Evolutionary conservation across 441 rosid genomes (phyloP).

Genomic region (Manihot esculenta): DNA sequence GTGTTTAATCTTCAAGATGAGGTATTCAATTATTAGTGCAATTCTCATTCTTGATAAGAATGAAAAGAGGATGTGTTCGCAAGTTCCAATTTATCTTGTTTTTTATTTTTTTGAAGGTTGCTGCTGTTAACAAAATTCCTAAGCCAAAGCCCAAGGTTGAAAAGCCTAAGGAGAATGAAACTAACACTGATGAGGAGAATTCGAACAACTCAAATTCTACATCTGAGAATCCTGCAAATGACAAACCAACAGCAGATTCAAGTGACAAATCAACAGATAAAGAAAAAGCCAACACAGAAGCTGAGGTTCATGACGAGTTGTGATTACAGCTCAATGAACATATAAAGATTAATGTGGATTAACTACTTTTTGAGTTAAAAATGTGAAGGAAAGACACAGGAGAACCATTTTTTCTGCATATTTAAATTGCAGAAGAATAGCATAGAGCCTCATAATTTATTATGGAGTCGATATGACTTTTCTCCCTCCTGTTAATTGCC

Average conservation of each 20-base stretch:
- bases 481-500: neutral
- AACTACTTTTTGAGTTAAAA: slow-evolving; percentile 9
- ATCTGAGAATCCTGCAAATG: slow-evolving; percentile 33
- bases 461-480: too few relatives aligned
- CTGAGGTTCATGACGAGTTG: slow-evolving; percentile 66
- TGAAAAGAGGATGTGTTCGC: too few relatives aligned
- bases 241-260: slow-evolving; percentile 34
- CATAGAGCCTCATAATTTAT: neutral
- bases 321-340: slow-evolving; percentile 26
- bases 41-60: neutral
- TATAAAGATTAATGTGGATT: neutral
- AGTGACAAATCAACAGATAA: slow-evolving; percentile 32
- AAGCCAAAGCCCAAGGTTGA: slow-evolving; percentile 89
- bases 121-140: slow-evolving; percentile 61
- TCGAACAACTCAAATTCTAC: slow-evolving; percentile 31
- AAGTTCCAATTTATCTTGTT: neutral
- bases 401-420: neutral
- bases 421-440: neutral
- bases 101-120: slow-evolving; percentile 42
- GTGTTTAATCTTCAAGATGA: slow-evolving; percentile 68
- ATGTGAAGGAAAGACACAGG: neutral
- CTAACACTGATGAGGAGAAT: slow-evolving; percentile 34
- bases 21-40: slow-evolving; percentile 41
- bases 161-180: slow-evolving; percentile 61
- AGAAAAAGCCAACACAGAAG: slow-evolving; percentile 30